Evolutionary conservation across 202 grass and related monocot species (phyloP).

Genomic region (Brachypodium distachyon): DNA sequence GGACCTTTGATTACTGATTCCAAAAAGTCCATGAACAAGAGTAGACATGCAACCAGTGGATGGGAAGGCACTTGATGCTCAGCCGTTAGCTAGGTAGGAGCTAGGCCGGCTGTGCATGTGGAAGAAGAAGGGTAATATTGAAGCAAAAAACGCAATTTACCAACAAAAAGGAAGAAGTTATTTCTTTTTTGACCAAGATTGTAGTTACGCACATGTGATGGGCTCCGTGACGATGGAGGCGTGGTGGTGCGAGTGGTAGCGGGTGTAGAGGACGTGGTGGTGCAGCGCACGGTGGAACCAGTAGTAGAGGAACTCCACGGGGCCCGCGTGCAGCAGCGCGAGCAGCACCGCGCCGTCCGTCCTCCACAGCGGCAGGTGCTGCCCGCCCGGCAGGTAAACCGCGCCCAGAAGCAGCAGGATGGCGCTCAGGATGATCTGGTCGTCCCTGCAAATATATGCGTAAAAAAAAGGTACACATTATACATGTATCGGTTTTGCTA

Average conservation of each 20-base stretch:
- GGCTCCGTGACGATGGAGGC: conserved; percentile 66
- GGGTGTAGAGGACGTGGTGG: conserved; percentile 70
- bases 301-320: conserved; percentile 73
- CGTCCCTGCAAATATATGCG: conserved; percentile 62
- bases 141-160: too few relatives aligned
- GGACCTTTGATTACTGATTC: neutral
- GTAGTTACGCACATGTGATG: conserved; percentile 60
- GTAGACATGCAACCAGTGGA: too few relatives aligned
- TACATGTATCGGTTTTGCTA: neutral
- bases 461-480: neutral
- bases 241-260: conserved; percentile 71
- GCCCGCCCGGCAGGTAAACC: neutral
- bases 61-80: too few relatives aligned
- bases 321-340: conserved; percentile 41
- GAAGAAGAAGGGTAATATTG: too few relatives aligned
- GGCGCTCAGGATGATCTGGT: conserved; percentile 78
- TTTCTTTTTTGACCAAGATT: too few relatives aligned
- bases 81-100: neutral
- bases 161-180: too few relatives aligned
- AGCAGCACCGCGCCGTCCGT: conserved; percentile 40
- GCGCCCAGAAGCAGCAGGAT: conserved; percentile 43
- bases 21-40: too few relatives aligned
- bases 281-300: conserved; percentile 84
- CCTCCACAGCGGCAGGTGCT: conserved; percentile 50
- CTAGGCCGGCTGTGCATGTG: too few relatives aligned